Conservation (phyloP, 805 yeast species). For the Nakazawaea pomicola region DNA sequence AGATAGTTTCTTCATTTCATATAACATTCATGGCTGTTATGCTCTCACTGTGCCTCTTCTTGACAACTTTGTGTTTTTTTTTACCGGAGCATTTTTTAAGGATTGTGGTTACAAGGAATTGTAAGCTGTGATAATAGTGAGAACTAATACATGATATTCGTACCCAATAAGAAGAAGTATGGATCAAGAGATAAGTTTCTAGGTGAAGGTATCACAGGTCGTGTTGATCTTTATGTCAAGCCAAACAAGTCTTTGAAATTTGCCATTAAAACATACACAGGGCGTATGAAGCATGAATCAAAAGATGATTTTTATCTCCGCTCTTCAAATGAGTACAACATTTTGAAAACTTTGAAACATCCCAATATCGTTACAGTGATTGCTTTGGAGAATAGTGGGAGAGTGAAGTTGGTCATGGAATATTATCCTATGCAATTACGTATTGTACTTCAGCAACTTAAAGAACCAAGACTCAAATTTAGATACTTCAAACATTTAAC, state of each 20-base stretch:
- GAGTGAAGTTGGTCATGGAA: constrained; percentile 26
- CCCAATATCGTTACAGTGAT: constrained; percentile 30
- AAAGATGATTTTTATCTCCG: constrained; percentile 33
- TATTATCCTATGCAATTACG: constrained; percentile 29
- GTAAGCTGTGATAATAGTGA: neutral
- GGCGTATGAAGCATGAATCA: constrained; percentile 34
- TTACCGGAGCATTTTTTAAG: too few relatives aligned
- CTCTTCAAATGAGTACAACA: constrained; percentile 31
- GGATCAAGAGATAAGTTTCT: constrained; percentile 18
- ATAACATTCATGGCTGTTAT: too few relatives aligned
- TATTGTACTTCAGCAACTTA: too few relatives aligned
- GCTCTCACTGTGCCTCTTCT: too few relatives aligned
- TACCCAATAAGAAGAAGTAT: constrained; percentile 6
- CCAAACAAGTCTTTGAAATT: constrained; percentile 11
- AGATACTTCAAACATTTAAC: constrained; percentile 35
- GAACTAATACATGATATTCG: neutral
- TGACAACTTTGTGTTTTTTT: too few relatives aligned
- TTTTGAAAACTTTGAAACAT: constrained; percentile 26
- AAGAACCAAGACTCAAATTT: constrained; percentile 22
- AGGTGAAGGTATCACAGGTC: constrained; percentile 30
- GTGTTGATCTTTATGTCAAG: constrained; percentile 24
- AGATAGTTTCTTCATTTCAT: too few relatives aligned
- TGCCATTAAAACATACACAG: constrained; percentile 44
- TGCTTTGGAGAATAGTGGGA: constrained; percentile 24
- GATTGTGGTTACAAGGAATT: too few relatives aligned